phyloP scores from a whole-genome alignment of 768 basidiomycete genomes.

The Amanita inopinata region DNA sequence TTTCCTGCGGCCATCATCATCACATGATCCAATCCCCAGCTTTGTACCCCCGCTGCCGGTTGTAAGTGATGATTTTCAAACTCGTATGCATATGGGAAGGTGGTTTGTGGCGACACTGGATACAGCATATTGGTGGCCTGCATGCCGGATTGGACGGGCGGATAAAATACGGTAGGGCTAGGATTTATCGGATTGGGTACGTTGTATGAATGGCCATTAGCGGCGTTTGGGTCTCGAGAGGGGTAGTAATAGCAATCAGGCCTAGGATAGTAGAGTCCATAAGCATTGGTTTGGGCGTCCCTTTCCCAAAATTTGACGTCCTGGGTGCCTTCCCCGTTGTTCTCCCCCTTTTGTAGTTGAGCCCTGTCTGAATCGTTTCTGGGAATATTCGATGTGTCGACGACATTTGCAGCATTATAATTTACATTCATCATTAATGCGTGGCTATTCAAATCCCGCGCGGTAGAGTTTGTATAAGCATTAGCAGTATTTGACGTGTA shows the following conservation, averaged over 20 bases:
- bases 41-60: conserved; percentile 1
- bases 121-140: conserved; percentile 1
- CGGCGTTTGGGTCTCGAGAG: conserved; percentile 13
- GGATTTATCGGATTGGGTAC: neutral
- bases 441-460: conserved; percentile 3
- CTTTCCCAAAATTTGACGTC: conserved; percentile 13
- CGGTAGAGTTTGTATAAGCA: conserved; percentile 4
- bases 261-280: conserved; percentile 11
- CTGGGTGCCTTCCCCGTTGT: conserved; percentile 1
- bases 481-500: conserved; percentile 19
- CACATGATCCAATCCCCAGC: conserved; percentile 20
- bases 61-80: neutral
- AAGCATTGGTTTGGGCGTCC: conserved; percentile 10
- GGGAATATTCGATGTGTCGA: neutral
- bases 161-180: conserved; percentile 2
- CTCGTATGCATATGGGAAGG: conserved; percentile 4
- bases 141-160: conserved; percentile 1
- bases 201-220: neutral
- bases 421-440: neutral
- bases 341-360: neutral
- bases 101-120: conserved; percentile 2
- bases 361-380: conserved; percentile 1
- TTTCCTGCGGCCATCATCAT: conserved; percentile 13
- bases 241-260: conserved; percentile 24
- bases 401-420: neutral